Base-by-base conservation (phyloP, 2,329 filamentous ascomycete species). In the Ustilaginoidea virens region DNA sequence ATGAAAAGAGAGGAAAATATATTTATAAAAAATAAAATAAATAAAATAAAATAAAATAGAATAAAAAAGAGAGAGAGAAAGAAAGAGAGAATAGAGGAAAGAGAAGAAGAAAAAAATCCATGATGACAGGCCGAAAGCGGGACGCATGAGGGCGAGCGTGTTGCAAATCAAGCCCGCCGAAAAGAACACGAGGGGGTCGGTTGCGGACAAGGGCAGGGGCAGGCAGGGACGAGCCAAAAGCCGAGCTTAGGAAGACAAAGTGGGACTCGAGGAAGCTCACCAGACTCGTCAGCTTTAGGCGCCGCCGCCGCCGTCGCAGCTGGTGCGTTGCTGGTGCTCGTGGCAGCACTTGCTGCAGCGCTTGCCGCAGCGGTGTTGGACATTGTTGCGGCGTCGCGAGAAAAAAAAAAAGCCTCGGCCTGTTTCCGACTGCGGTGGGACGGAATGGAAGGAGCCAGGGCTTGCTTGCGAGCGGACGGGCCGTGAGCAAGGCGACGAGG, bases 221-320 rank as follows among this genome's bases (percentile, higher is more conserved):
- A n/a, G n/a, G n/a, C n/a, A n/a, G n/a, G n/a, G n/a, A n/a, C n/a
- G n/a, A n/a, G n/a, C n/a, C n/a, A n/a, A n/a, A n/a, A n/a, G n/a
- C n/a, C n/a, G n/a, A n/a, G n/a, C n/a, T n/a, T n/a, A n/a, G n/a
- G n/a, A n/a, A n/a, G n/a, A n/a, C n/a, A 26, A 27, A 34, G 33
- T 27, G 34, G 31, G 23, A 28, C 34, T 29, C 27, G 26, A 27
- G 31, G 34, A 27, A 33, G 34, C 53, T 55, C 52, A 58, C 55
- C 55, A 53, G 51, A 51, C 36, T 58, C 53, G 36, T 56, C 53
- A 36, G 50, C 36, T 36, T 37, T 41, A 36, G 47, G 12, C 7
- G 24, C 2, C 10, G 19, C 19, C 7, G 19, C 7, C 7, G 19
- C 19, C 7, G 24, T 13, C 14, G 24, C 32, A 16, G 35, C 32